Evolutionary conservation across 108 stramenopile species (phyloP).

Genomic region (Schizochytrium sp.): DNA sequence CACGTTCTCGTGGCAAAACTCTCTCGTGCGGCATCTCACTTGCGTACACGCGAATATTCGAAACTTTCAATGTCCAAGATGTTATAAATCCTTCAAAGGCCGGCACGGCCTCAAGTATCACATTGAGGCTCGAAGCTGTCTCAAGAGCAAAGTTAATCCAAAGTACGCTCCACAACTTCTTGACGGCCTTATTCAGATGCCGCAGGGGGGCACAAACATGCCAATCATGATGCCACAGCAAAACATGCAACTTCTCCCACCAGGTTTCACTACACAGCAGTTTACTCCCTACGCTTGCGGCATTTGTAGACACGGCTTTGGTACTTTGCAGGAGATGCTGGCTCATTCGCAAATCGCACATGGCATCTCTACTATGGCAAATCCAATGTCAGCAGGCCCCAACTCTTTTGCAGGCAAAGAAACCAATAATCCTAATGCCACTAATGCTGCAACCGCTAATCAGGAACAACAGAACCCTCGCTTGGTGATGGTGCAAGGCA

Average conservation of each 20-base stretch:
- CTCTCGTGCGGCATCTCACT: slow-evolving; percentile 42
- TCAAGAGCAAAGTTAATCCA: background rate
- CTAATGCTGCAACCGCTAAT: too few relatives aligned
- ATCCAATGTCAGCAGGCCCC: too few relatives aligned
- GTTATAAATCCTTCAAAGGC: slow-evolving; percentile 38
- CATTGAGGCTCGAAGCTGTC: slow-evolving; percentile 39
- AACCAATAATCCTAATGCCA: too few relatives aligned
- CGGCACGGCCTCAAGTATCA: slow-evolving; percentile 52
- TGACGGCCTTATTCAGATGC: background rate
- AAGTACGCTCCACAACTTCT: background rate
- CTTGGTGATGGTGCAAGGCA: too few relatives aligned
- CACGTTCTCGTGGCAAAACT: slow-evolving; percentile 55
- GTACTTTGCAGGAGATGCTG: slow-evolving; percentile 1
- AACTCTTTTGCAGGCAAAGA: too few relatives aligned
- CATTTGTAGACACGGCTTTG: background rate
- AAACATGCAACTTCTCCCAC: background rate
- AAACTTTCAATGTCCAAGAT: slow-evolving; percentile 40
- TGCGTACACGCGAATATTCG: slow-evolving; percentile 34
- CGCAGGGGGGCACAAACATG: background rate
- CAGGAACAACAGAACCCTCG: too few relatives aligned
- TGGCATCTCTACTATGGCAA: background rate
- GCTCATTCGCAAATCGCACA: background rate
- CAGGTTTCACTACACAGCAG: background rate
- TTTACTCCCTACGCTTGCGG: background rate
- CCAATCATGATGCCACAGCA: background rate